phyloP scores from a whole-genome alignment of 768 basidiomycete genomes.

The Mycena rebaudengoi region DNA sequence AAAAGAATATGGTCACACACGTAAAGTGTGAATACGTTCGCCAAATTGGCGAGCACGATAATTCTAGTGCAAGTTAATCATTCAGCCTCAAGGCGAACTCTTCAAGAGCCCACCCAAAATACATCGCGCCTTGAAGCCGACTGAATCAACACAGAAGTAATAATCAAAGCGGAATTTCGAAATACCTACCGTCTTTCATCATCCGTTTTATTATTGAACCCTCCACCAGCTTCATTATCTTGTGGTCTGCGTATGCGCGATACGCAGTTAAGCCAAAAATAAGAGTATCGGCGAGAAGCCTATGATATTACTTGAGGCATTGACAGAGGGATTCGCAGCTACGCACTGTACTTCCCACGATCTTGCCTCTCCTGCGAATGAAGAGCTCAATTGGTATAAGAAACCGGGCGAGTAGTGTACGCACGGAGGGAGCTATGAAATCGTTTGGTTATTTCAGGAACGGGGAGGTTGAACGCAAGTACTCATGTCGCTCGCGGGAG shows the following conservation, averaged over 20 bases:
- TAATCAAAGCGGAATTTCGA: background rate
- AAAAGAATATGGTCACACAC: background rate
- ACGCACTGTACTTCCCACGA: conserved; percentile 22
- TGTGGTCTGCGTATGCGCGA: conserved; percentile 6
- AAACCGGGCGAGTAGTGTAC: conserved; percentile 2
- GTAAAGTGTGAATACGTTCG: conserved; percentile 15
- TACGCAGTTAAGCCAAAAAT: conserved; percentile 18
- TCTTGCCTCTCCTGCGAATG: background rate
- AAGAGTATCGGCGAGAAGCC: conserved; percentile 2
- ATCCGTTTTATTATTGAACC: conserved; percentile 19
- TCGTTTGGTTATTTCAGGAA: background rate
- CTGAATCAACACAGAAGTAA: background rate
- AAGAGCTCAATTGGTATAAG: background rate
- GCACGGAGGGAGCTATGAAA: background rate
- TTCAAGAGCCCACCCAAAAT: conserved; percentile 18
- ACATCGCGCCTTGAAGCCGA: conserved; percentile 17
- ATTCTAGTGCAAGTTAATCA: background rate
- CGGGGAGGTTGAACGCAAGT: background rate
- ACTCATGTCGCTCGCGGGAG: conserved; percentile 15
- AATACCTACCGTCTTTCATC: conserved; percentile 16
- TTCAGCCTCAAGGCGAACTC: background rate
- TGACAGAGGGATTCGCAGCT: background rate
- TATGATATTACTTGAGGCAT: background rate
- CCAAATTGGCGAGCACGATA: conserved; percentile 22
- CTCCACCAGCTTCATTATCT: background rate